phyloP scores from a whole-genome alignment of 306 rosid genomes.

The Nissolia schottii region DNA sequence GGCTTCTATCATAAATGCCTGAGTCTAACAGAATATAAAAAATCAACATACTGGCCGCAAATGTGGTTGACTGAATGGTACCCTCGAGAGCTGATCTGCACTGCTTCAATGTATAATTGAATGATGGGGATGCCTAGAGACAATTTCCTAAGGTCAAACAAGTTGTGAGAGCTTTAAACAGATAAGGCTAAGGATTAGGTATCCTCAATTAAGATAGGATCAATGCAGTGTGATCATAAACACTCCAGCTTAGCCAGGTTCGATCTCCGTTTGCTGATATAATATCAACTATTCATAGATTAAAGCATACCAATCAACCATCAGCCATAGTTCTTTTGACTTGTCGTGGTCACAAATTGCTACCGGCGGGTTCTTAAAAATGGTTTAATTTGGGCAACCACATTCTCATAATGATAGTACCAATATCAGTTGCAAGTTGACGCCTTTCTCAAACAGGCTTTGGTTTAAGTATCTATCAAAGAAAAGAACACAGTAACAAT shows the following conservation, averaged over 20 bases:
- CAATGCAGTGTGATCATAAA: background rate
- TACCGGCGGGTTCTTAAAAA: background rate
- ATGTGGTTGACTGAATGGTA: background rate
- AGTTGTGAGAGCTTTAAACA: background rate
- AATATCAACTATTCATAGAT: background rate
- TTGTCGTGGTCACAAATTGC: background rate
- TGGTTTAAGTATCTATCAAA: background rate
- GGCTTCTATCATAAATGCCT: background rate
- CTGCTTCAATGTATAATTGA: background rate
- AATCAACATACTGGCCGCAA: constrained; percentile 7
- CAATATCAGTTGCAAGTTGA: background rate
- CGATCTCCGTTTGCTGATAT: background rate
- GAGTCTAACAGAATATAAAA: background rate
- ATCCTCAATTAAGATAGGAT: background rate
- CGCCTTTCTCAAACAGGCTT: background rate
- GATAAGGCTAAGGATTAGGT: background rate
- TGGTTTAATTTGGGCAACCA: background rate
- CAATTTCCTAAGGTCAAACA: background rate
- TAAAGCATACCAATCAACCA: background rate
- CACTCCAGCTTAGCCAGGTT: background rate
- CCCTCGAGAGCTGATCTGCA: background rate
- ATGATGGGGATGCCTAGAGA: background rate
- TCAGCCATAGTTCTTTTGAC: background rate
- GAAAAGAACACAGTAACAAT: background rate
- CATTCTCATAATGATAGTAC: background rate